These are phyloP conservation scores for Podospora tetraspora DNA, from an alignment of 495 filamentous ascomycete species.

Conservation along the genomic window DNA sequence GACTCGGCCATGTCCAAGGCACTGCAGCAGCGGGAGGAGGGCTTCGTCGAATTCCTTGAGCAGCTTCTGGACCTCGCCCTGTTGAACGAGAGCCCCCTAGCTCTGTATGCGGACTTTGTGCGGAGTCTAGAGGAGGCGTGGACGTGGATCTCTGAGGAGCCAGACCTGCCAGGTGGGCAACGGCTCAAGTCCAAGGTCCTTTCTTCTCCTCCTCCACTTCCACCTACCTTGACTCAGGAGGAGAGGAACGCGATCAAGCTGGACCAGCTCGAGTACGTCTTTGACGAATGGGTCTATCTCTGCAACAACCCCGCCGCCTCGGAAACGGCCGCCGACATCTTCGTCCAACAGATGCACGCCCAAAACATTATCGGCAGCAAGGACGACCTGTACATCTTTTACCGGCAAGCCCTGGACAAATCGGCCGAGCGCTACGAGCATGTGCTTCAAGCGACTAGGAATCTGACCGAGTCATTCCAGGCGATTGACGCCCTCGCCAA, in stretches of 20 bases:
- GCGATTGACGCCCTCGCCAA: conserved; percentile 83
- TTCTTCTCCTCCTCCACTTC: conserved; percentile 51
- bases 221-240: conserved; percentile 17
- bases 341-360: conserved; percentile 78
- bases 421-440: conserved; percentile 72
- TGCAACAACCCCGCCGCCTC: conserved; percentile 66
- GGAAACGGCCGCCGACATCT: conserved; percentile 66
- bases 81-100: conserved; percentile 67
- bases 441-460: conserved; percentile 51
- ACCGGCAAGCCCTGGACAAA: conserved; percentile 74
- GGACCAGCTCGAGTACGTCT: conserved; percentile 88
- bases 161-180: conserved; percentile 55
- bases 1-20: conserved; percentile 71
- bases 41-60: conserved; percentile 68
- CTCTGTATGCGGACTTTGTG: conserved; percentile 80
- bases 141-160: conserved; percentile 73
- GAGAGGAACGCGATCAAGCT: conserved; percentile 40
- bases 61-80: conserved; percentile 70
- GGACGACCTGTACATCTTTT: conserved; percentile 72
- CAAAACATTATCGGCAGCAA: conserved; percentile 61
- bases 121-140: conserved; percentile 73
- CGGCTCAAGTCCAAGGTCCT: conserved; percentile 70
- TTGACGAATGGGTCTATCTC: conserved; percentile 87
- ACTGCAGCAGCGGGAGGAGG: conserved; percentile 59
- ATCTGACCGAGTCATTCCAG: conserved; percentile 64